A percentile compares a stretch with the other conserved stretches of the same genome.
phyloP scores from a whole-genome alignment of 257 asterid species.

The Echites panduratus region DNA sequence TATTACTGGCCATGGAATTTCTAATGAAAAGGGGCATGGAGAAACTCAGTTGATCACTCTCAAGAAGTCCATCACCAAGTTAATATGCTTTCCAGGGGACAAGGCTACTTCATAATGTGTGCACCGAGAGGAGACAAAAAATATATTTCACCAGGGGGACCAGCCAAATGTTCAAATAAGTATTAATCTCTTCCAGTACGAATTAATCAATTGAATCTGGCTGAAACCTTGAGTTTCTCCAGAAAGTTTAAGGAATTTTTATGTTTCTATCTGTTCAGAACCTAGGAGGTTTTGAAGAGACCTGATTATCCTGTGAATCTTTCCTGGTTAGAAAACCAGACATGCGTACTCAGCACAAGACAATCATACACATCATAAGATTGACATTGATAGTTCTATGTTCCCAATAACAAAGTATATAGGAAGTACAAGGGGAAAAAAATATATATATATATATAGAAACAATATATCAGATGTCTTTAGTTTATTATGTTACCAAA shows the following conservation, averaged over 20 bases:
- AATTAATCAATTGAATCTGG: too few species aligned
- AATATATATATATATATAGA: not conserved
- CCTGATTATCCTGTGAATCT: not conserved
- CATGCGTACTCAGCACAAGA: not conserved
- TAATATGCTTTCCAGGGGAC: not conserved
- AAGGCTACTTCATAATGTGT: not conserved
- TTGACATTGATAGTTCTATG: not conserved
- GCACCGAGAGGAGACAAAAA: not conserved
- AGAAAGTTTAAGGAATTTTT: too few species aligned
- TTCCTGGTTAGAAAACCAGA: not conserved
- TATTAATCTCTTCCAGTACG: not conserved
- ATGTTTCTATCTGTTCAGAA: too few species aligned
- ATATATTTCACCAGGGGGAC: not conserved
- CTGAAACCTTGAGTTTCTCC: too few species aligned
- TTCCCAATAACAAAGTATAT: not conserved
- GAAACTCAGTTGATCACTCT: not conserved
- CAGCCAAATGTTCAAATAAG: not conserved
- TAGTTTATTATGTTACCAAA: not conserved
- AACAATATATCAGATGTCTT: not conserved
- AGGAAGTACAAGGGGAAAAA: not conserved
- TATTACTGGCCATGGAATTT: not conserved
- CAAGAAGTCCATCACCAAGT: not conserved
- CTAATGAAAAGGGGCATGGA: not conserved
- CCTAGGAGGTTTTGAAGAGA: not conserved
- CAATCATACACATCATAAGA: not conserved